phyloP scores from a whole-genome alignment of 2,329 filamentous ascomycete species.

The Didymella segeticola region DNA sequence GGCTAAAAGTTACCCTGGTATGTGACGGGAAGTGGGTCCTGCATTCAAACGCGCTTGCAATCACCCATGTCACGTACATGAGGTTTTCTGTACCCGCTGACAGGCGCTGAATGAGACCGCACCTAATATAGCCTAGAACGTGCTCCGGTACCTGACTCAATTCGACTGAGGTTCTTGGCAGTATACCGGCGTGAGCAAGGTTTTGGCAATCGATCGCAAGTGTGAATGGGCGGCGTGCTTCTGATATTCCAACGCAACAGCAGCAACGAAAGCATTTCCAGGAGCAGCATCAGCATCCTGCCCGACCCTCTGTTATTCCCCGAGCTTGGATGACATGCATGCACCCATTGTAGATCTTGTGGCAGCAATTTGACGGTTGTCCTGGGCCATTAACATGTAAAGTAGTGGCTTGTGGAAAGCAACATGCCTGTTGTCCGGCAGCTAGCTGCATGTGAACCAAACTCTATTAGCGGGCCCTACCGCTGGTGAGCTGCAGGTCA shows the following conservation, averaged over 20 bases:
- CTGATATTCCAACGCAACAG: neutral
- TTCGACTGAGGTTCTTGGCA: neutral
- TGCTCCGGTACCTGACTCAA: neutral
- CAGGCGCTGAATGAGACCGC: neutral
- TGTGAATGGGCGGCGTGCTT: neutral
- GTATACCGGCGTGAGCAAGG: neutral
- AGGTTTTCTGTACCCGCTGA: neutral
- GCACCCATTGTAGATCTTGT: neutral
- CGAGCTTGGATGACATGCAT: neutral
- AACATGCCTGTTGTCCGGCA: slow-evolving; percentile 6
- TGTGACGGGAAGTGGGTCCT: slow-evolving; percentile 13
- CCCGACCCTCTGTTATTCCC: neutral
- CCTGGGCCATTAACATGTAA: neutral
- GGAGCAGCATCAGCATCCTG: slow-evolving; percentile 7
- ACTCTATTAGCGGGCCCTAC: slow-evolving; percentile 3
- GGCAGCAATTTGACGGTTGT: neutral
- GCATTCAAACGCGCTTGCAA: slow-evolving; percentile 3
- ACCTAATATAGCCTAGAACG: neutral
- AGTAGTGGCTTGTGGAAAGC: slow-evolving; percentile 1
- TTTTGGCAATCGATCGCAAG: neutral
- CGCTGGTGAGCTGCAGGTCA: slow-evolving; percentile 11
- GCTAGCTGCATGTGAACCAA: slow-evolving; percentile 13
- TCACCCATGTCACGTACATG: slow-evolving; percentile 4
- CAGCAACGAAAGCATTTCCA: neutral
- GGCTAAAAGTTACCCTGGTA: slow-evolving; percentile 2